phyloP scores from a whole-genome alignment of 768 basidiomycete genomes.

The Leccinum olivaceopallidum region DNA sequence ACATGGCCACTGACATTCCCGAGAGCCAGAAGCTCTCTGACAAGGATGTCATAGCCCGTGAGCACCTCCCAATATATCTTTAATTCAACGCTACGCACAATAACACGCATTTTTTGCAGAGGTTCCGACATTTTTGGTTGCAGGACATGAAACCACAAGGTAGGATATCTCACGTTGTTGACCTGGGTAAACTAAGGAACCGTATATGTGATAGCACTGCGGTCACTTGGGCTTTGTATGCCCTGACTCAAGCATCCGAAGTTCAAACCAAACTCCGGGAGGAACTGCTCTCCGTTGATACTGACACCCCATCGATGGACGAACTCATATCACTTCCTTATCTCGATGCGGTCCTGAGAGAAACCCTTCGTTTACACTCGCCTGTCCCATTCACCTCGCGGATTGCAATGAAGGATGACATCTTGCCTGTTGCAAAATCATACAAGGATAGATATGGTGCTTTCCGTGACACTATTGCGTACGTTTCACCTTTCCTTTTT shows the following conservation, averaged over 20 bases:
- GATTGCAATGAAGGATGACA: conserved; percentile 50
- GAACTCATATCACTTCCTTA: conserved; percentile 64
- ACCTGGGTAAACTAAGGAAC: not conserved
- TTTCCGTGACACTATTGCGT: conserved; percentile 42
- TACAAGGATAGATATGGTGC: conserved; percentile 44
- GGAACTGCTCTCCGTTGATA: conserved; percentile 52
- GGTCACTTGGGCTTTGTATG: conserved; percentile 59
- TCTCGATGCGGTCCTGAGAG: conserved; percentile 63
- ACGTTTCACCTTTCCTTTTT: not conserved
- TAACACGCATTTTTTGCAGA: conserved; percentile 35
- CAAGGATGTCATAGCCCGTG: conserved; percentile 59
- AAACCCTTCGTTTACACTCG: conserved; percentile 56
- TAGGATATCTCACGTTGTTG: conserved; percentile 10
- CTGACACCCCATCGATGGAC: conserved; percentile 68
- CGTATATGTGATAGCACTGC: conserved; percentile 30
- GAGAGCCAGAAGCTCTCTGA: conserved; percentile 58
- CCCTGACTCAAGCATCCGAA: conserved; percentile 47
- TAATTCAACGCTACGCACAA: not conserved
- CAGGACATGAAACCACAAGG: conserved; percentile 63
- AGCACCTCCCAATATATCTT: conserved; percentile 17
- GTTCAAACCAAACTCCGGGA: conserved; percentile 58
- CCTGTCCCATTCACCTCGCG: conserved; percentile 46
- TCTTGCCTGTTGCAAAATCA: conserved; percentile 49
- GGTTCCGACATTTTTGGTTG: conserved; percentile 60
- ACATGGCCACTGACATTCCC: conserved; percentile 60